Evolutionary conservation across 805 yeast species (phyloP), one percentile per base, ranked within the genome.

Genomic region (Candida ipomoeae): DNA sequence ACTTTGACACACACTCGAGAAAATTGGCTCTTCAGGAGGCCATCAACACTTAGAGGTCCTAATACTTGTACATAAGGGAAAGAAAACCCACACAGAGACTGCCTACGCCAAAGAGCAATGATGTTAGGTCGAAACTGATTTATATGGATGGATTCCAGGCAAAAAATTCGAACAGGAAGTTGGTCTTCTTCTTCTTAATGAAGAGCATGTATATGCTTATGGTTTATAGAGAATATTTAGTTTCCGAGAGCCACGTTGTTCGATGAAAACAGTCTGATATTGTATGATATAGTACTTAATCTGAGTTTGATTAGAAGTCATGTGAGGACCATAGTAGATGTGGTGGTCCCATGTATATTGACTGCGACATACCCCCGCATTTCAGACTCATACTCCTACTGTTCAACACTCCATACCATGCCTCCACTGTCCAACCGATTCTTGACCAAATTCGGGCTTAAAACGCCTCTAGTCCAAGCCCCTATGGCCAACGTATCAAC

Each of bases 1-100:
- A 75, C 53, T 82, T 92, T 56, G 95, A 91, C 64, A 76, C 87
- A 50, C 95, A 91, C 63, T 89, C 96, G 8, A 82, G 96, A 68
- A 79, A 82, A 60, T 70, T 91, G 59, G 83, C 83, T 52, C 75
- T 90, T 58, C 77, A 87, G 61, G 96, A 89, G 53, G 85, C 85
- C 53, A 81, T 87, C 46, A 64, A 69, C 49, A 64, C 55, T 29
- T 58, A 53, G 29, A 15, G 20, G 29, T n/a, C 40, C 29, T 3
- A 23, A 32, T 15, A n/a, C 50, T 26, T 46, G 48, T 44, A 48
- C 21, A 48, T 48, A 44, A 10, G 31, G 40, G 11, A 17, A n/a
- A n/a, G 40, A n/a, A 17, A 10, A 20, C 7, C 17, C 26, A n/a
- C n/a, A 32, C 32, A 10, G 13, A 40, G 17, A 10, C 34, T 14